Evolutionary conservation across 805 yeast species (phyloP).

Genomic region (Candida pseudoglaebosa): DNA sequence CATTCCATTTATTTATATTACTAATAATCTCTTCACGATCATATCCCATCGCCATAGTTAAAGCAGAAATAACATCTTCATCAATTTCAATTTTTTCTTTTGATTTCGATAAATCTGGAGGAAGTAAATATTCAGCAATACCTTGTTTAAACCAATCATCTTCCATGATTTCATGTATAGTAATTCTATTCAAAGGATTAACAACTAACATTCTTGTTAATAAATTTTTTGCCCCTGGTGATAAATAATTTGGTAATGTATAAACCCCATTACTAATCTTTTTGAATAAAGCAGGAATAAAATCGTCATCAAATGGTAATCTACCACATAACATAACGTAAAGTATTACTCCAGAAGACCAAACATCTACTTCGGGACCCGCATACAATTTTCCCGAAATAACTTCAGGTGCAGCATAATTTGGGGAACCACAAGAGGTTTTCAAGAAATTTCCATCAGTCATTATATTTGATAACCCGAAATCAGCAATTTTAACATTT

Average conservation of each 20-base stretch:
- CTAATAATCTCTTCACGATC: conserved; percentile 78
- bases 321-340: conserved; percentile 96
- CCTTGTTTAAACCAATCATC: conserved; percentile 90
- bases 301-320: conserved; percentile 93
- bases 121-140: conserved; percentile 73
- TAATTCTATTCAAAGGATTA: conserved; percentile 88
- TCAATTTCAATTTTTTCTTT: conserved; percentile 52
- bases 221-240: conserved; percentile 79
- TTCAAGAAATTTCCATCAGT: conserved; percentile 95
- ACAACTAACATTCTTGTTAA: conserved; percentile 90
- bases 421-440: conserved; percentile 95
- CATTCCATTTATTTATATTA: conserved; percentile 54
- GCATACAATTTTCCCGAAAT: conserved; percentile 92
- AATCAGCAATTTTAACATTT: conserved; percentile 94
- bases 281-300: conserved; percentile 89
- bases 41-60: conserved; percentile 84
- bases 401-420: conserved; percentile 97
- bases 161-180: conserved; percentile 86
- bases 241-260: conserved; percentile 80
- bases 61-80: conserved; percentile 69
- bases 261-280: conserved; percentile 91
- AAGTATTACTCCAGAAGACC: conserved; percentile 95
- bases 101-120: conserved; percentile 44
- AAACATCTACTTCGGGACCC: conserved; percentile 97
- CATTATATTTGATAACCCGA: conserved; percentile 92